Conservation (phyloP, 2,329 filamentous ascomycete species). For the Aspergillus brasiliensis region DNA sequence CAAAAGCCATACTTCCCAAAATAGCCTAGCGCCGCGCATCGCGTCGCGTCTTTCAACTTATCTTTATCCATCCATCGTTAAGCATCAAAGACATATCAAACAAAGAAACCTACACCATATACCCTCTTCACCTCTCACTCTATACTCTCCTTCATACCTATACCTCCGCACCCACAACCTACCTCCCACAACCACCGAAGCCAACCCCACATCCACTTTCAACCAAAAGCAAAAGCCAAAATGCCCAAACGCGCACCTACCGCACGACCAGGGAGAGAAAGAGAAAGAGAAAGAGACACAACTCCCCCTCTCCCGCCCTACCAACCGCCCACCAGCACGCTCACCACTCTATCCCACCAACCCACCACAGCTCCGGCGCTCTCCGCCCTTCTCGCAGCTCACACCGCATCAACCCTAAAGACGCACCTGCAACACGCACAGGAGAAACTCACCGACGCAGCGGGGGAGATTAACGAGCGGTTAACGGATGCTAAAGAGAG, state of each 20-base stretch:
- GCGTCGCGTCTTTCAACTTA: constrained; percentile 27
- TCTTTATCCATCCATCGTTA: constrained; percentile 8
- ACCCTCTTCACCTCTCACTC: neutral
- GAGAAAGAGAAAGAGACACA: neutral
- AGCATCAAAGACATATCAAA: neutral
- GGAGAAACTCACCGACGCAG: constrained; percentile 51
- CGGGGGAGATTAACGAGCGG: constrained; percentile 59
- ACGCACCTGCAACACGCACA: constrained; percentile 52
- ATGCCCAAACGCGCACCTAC: neutral
- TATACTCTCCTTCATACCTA: neutral
- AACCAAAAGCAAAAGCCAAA: neutral
- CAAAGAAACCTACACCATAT: neutral
- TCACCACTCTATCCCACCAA: constrained; percentile 56
- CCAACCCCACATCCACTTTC: neutral
- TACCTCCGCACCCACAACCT: neutral
- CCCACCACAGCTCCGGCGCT: constrained; percentile 50
- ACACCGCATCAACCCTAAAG: constrained; percentile 49
- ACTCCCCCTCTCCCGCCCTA: constrained; percentile 50
- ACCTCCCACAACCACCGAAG: neutral
- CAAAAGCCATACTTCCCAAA: constrained; percentile 17
- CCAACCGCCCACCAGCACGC: constrained; percentile 54
- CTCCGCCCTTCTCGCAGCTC: constrained; percentile 44
- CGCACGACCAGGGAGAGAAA: neutral
- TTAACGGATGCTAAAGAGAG: constrained; percentile 44
- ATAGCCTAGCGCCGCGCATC: constrained; percentile 30